Percentiles rank a stretch among this genome's conserved stretches.
phyloP scores from a whole-genome alignment of 345 rosid species.

The Eutrema yunnanense region DNA sequence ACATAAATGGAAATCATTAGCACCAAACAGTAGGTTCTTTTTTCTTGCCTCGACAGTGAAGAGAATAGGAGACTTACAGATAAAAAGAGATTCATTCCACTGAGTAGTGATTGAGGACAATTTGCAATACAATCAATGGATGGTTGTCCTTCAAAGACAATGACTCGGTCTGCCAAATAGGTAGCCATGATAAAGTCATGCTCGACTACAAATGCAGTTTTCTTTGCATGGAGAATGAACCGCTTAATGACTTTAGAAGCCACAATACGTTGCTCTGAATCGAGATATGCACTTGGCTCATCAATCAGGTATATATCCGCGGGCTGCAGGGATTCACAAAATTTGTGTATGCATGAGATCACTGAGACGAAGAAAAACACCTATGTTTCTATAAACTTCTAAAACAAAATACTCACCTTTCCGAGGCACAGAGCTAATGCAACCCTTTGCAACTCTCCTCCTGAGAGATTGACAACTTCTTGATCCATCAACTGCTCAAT shows the following conservation, averaged over 20 bases:
- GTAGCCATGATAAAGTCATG: constrained; percentile 99
- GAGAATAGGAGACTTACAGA: constrained; percentile 54
- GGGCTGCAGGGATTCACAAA: constrained; percentile 52
- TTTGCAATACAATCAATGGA: constrained; percentile 91
- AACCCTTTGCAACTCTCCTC: constrained; percentile 99
- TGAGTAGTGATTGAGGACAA: constrained; percentile 86
- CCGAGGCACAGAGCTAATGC: constrained; percentile 94
- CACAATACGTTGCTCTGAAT: constrained; percentile 98
- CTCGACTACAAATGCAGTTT: constrained; percentile 98
- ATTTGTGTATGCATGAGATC: constrained; percentile 15
- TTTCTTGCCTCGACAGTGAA: neutral
- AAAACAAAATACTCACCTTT: constrained; percentile 46
- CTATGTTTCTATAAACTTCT: neutral
- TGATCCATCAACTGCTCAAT: constrained; percentile 98
- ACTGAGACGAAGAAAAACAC: neutral
- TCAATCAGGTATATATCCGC: constrained; percentile 97
- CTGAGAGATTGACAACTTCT: constrained; percentile 90
- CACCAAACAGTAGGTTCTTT: neutral
- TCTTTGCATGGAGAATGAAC: constrained; percentile 96
- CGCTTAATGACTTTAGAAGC: constrained; percentile 98
- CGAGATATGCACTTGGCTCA: constrained; percentile 99
- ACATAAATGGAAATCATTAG: neutral
- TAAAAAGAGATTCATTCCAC: constrained; percentile 97
- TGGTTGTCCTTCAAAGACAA: constrained; percentile 88
- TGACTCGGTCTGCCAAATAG: constrained; percentile 89